Evolutionary conservation across 768 basidiomycete species (phyloP).

Genomic region (Vararia minispora): DNA sequence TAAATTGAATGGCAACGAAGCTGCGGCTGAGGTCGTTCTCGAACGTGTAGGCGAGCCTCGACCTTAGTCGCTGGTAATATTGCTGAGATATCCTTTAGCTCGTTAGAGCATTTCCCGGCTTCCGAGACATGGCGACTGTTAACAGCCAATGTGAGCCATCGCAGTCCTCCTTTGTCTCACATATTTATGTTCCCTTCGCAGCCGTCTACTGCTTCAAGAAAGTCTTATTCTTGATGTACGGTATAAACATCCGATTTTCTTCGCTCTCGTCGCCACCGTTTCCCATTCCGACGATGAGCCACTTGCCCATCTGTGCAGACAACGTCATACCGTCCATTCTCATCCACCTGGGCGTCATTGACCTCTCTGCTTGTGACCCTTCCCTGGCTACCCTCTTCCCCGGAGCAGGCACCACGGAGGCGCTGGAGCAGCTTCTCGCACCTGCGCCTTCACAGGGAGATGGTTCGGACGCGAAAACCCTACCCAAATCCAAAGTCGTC

Average conservation of each 20-base stretch:
- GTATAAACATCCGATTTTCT: conserved; percentile 56
- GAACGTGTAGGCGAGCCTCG: conserved; percentile 39
- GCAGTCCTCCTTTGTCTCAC: conserved; percentile 5
- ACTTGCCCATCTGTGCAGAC: conserved; percentile 64
- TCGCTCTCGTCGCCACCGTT: conserved; percentile 40
- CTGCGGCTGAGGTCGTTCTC: conserved; percentile 45
- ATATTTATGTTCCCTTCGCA: conserved; percentile 17
- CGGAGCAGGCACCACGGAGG: conserved; percentile 27
- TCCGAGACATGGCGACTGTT: conserved; percentile 65
- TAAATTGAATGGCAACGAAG: conserved; percentile 19
- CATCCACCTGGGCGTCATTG: conserved; percentile 64
- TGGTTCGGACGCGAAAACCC: conserved; percentile 5
- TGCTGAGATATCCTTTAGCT: conserved; percentile 34
- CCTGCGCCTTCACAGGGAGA: conserved; percentile 16
- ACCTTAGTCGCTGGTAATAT: not conserved
- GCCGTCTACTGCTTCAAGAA: conserved; percentile 90
- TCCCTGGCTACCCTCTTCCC: conserved; percentile 38
- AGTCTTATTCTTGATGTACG: conserved; percentile 71
- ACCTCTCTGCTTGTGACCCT: conserved; percentile 35
- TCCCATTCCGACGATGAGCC: conserved; percentile 47
- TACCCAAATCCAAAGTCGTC: conserved; percentile 13
- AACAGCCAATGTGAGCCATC: conserved; percentile 45
- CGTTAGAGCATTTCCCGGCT: conserved; percentile 67
- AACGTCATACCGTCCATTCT: conserved; percentile 80
- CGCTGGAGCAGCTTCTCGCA: conserved; percentile 31